Evolutionary conservation across 306 rosid genomes (phyloP).

Genomic region (Dicorynia guianensis): DNA sequence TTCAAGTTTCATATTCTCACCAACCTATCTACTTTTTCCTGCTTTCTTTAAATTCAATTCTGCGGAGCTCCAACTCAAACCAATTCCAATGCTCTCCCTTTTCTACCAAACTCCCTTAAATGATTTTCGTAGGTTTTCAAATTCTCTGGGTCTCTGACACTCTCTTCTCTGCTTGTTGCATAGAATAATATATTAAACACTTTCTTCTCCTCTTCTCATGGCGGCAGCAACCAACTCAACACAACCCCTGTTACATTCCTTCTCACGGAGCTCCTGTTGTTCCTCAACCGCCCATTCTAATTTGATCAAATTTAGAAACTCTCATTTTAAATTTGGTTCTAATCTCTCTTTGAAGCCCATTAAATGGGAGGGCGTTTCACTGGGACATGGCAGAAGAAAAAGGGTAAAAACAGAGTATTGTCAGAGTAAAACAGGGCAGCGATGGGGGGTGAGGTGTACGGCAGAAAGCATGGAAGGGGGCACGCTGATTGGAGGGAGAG

Average conservation of each 20-base stretch:
- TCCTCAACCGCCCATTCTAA: slow-evolving; percentile 42
- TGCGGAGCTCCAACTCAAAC: slow-evolving; percentile 29
- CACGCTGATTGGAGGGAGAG: slow-evolving; percentile 52
- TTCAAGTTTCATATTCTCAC: slow-evolving; percentile 37
- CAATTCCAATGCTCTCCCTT: slow-evolving; percentile 4
- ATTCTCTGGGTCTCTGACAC: slow-evolving; percentile 12
- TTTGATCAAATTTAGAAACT: slow-evolving; percentile 27
- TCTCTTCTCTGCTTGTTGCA: not conserved
- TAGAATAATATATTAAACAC: not conserved
- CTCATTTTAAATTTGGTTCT: slow-evolving; percentile 51
- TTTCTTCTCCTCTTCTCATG: slow-evolving; percentile 36
- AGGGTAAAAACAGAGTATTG: slow-evolving; percentile 28
- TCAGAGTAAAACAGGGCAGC: slow-evolving; percentile 24
- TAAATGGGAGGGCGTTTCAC: slow-evolving; percentile 39
- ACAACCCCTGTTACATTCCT: slow-evolving; percentile 29
- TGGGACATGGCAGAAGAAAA: not conserved
- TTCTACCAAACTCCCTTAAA: slow-evolving; percentile 29
- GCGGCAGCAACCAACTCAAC: slow-evolving; percentile 44
- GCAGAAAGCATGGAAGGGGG: slow-evolving; percentile 77
- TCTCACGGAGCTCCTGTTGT: slow-evolving; percentile 15
- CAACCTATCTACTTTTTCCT: slow-evolving; percentile 24
- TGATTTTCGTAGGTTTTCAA: not conserved
- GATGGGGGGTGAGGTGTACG: slow-evolving; percentile 53
- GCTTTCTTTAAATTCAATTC: slow-evolving; percentile 33
- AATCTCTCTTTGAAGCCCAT: slow-evolving; percentile 26